Evolutionary conservation across 1,139 yeast genomes (phyloP), one percentile per base, ranked within the genome.

Genomic region (Meyerozyma elateridarum): DNA sequence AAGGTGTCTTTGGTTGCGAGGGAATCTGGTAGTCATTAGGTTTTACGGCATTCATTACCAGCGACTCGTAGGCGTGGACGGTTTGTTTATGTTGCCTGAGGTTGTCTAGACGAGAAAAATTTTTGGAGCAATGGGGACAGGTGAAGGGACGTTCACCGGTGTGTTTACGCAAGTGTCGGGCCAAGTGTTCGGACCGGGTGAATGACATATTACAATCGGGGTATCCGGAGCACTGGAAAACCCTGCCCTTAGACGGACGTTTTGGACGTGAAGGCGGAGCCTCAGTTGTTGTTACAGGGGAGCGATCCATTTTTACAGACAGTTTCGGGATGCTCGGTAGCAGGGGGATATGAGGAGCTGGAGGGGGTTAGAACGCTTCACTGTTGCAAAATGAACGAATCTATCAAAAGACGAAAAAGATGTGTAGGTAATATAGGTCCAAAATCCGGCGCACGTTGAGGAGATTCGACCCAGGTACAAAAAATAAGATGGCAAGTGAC

Each of bases 91-190:
- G 96, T 58, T 89, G 97, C 37, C 96, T 73, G 41, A 89, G 66
- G 52, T 89, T 89, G 57, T 89, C 97, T 41, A 87, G 63, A 30
- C 96, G 69, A 18, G 91, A 79, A 52, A 89, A 89, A 50, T 79
- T 75, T 48, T 88, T 79, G 28, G 78, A 69, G 56, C 97, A 89
- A 48, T 70, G 76, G 31, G 84, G 84, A 56, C 97, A 89, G 35
- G 85, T 78, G 54, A 87, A 89, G 1, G 97, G 97, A 36, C 95
- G 69, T 56, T 89, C 97, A 28, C 96, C 97, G 1, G 96, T 88
- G 54, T 88, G 97, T 51, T 88, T 89, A 32, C 96, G 65, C 34
- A 87, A 83, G 60, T 88, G 97, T 39, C 97, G 70, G 2, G 96
- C 95, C 46, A 89, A 68, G 56, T 89, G 96, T 53, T 89, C 96